Evolutionary conservation across 2,329 filamentous ascomycete genomes (phyloP).

Genomic region (Fusarium liriodendri): DNA sequence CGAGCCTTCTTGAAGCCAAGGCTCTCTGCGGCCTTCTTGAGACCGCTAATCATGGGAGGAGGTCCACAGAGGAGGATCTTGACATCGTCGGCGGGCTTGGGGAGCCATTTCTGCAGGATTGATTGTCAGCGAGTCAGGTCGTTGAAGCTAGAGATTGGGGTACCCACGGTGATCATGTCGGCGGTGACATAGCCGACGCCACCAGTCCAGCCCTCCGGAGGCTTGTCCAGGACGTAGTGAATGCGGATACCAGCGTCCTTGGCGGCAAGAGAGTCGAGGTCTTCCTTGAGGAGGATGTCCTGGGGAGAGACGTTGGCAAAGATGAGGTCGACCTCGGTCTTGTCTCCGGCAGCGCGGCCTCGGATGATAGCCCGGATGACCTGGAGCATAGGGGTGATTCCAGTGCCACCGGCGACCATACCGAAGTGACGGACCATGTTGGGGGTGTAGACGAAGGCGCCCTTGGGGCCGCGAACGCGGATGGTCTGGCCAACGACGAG

Average conservation of each 20-base stretch:
- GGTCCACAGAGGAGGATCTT: slow-evolving; percentile 96
- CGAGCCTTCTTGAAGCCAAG: slow-evolving; percentile 93
- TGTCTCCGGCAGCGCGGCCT: slow-evolving; percentile 81
- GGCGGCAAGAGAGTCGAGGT: slow-evolving; percentile 81
- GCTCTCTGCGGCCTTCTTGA: slow-evolving; percentile 94
- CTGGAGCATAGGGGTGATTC: slow-evolving; percentile 98
- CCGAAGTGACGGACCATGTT: slow-evolving; percentile 97
- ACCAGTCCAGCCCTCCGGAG: slow-evolving; percentile 89
- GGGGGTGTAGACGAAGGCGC: slow-evolving; percentile 95
- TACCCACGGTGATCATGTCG: slow-evolving; percentile 89
- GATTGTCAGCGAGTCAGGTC: slow-evolving; percentile 35
- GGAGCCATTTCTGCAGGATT: slow-evolving; percentile 74
- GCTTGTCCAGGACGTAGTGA: slow-evolving; percentile 97
- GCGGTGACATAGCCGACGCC: slow-evolving; percentile 94
- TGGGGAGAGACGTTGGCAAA: slow-evolving; percentile 96
- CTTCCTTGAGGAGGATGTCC: slow-evolving; percentile 93
- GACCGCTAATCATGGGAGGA: slow-evolving; percentile 93
- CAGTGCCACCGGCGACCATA: slow-evolving; percentile 98
- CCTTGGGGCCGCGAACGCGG: slow-evolving; percentile 93
- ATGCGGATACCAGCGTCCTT: slow-evolving; percentile 87
- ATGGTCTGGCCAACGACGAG: slow-evolving; percentile 87
- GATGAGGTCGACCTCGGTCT: slow-evolving; percentile 91
- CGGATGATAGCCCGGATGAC: slow-evolving; percentile 91
- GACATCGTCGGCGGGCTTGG: slow-evolving; percentile 84
- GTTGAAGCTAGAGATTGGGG: slow-evolving; percentile 21